These are phyloP conservation scores for Ricinus communis DNA, from an alignment of 345 rosid genomes.

Conservation along the genomic window DNA sequence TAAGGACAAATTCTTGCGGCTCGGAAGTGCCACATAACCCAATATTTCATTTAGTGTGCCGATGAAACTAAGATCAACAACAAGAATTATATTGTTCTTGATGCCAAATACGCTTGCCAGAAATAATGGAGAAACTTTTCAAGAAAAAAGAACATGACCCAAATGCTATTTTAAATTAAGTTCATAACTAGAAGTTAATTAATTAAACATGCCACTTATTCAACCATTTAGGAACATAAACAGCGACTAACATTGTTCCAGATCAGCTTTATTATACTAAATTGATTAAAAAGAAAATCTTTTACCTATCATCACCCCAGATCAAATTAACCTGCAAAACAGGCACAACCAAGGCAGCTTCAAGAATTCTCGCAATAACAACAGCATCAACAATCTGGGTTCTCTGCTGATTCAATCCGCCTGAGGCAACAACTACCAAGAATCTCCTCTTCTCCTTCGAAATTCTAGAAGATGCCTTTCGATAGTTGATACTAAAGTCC, in stretches of 20 bases:
- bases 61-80: neutral
- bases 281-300: neutral
- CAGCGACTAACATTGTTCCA: neutral
- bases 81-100: neutral
- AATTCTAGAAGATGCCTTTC: slow-evolving; percentile 43
- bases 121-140: neutral
- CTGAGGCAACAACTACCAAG: slow-evolving; percentile 67
- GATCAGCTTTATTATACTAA: neutral
- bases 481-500: slow-evolving; percentile 53
- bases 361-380: slow-evolving; percentile 72
- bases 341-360: slow-evolving; percentile 70
- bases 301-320: slow-evolving; percentile 75
- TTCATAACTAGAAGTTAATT: neutral
- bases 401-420: slow-evolving; percentile 72
- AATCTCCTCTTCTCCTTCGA: slow-evolving; percentile 59
- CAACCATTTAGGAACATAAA: neutral
- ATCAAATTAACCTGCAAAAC: slow-evolving; percentile 64
- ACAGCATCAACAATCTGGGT: slow-evolving; percentile 77
- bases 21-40: neutral
- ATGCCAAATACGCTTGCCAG: neutral
- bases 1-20: no score
- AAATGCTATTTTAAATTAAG: neutral
- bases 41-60: neutral
- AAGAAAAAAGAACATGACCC: neutral
- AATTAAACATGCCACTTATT: neutral